A percentile compares a stretch with the other conserved stretches of the same genome.
phyloP scores from a whole-genome alignment of 1,284 basidiomycete genomes.

The Cystobasidium sp. region DNA sequence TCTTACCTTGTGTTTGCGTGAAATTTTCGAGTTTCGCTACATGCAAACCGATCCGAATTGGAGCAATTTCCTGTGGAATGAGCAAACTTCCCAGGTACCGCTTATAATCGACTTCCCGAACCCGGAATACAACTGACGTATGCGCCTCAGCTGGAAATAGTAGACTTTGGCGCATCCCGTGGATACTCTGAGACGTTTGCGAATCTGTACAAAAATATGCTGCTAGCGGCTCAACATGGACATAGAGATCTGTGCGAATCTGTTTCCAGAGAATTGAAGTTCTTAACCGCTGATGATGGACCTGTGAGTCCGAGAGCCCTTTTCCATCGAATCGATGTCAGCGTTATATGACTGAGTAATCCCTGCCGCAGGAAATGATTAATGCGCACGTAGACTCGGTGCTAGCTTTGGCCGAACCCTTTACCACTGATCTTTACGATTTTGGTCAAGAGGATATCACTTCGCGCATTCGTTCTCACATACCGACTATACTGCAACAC shows the following conservation, averaged over 20 bases:
- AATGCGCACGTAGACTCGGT: slow-evolving; percentile 86
- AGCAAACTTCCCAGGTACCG: slow-evolving; percentile 63
- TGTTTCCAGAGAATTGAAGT: slow-evolving; percentile 80
- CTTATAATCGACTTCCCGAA: neutral
- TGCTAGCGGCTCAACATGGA: slow-evolving; percentile 74
- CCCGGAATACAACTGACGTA: neutral
- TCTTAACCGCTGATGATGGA: slow-evolving; percentile 86
- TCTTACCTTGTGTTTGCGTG: slow-evolving; percentile 82
- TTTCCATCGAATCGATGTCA: neutral
- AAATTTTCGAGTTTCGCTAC: slow-evolving; percentile 85
- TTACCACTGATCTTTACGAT: slow-evolving; percentile 64
- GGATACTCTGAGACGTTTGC: slow-evolving; percentile 86
- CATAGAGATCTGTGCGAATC: slow-evolving; percentile 71
- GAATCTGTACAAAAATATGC: slow-evolving; percentile 79
- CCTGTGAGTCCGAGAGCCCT: neutral
- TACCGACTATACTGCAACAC: slow-evolving; percentile 88
- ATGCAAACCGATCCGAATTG: slow-evolving; percentile 99
- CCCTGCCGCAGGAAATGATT: slow-evolving; percentile 71
- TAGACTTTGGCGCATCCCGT: slow-evolving; percentile 94
- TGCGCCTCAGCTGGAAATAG: slow-evolving; percentile 71
- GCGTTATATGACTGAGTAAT: neutral
- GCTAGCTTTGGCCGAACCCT: slow-evolving; percentile 74
- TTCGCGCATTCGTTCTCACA: slow-evolving; percentile 72
- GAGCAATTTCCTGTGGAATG: slow-evolving; percentile 94
- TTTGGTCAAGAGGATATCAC: slow-evolving; percentile 74